These are phyloP conservation scores for Tuber microsphaerosporum DNA, from an alignment of 495 filamentous ascomycete genomes.

Conservation along the genomic window DNA sequence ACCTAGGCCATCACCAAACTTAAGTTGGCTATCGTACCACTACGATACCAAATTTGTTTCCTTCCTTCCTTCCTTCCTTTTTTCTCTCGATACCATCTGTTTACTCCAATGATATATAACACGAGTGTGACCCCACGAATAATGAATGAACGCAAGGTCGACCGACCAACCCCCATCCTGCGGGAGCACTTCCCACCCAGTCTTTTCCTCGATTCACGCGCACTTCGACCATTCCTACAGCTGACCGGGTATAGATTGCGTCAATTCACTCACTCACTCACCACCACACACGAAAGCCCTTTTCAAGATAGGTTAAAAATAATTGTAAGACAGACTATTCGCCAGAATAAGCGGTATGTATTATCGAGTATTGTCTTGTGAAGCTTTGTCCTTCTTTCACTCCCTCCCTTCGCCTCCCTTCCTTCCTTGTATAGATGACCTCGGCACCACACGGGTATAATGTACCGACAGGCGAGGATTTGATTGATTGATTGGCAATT, in stretches of 20 bases:
- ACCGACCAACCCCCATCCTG: not conserved
- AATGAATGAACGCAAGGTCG: no score
- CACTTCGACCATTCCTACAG: not conserved
- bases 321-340: not conserved
- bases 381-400: not conserved
- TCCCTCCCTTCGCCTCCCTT: not conserved
- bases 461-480: no score
- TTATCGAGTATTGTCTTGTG: not conserved
- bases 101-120: no score
- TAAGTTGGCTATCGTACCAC: no score
- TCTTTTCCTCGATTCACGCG: not conserved
- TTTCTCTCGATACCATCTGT: no score
- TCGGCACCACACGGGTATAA: no score
- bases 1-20: no score
- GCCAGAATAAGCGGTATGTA: not conserved
- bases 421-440: not conserved
- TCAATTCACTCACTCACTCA: not conserved
- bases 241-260: not conserved
- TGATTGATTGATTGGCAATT: no score
- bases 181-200: not conserved
- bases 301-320: not conserved
- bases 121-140: no score
- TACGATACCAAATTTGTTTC: no score
- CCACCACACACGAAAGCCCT: not conserved
- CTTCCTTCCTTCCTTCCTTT: no score